A percentile compares a stretch with the other conserved stretches of the same genome.
These are phyloP conservation scores for Microbotryum saponariae DNA, from an alignment of 1,284 basidiomycete species.

Conservation along the genomic window DNA sequence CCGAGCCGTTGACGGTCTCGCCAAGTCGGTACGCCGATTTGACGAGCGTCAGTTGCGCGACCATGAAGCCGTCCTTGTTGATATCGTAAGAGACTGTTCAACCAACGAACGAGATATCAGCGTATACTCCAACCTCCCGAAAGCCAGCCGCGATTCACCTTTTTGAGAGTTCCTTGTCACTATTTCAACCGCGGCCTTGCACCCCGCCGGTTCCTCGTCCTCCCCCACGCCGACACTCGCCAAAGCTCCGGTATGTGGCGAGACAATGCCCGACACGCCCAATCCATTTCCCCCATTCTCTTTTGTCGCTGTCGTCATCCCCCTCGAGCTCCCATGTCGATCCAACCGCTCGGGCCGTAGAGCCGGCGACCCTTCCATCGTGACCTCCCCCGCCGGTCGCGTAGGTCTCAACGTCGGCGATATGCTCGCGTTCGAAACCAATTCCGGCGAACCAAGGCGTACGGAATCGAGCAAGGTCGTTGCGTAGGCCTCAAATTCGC, in stretches of 20 bases:
- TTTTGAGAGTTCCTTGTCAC: conserved; percentile 80
- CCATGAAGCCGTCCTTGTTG: conserved; percentile 75
- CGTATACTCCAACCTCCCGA: background rate
- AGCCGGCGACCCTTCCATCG: conserved; percentile 19
- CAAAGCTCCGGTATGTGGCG: background rate
- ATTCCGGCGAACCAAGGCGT: conserved; percentile 17
- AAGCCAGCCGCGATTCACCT: conserved; percentile 47
- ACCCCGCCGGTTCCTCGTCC: conserved; percentile 54
- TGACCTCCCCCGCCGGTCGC: background rate
- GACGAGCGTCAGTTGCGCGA: conserved; percentile 80
- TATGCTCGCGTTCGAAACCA: conserved; percentile 12
- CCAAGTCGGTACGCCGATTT: conserved; percentile 82
- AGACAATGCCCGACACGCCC: no score
- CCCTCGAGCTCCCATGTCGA: conserved; percentile 12
- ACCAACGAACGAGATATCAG: background rate
- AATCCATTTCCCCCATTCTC: background rate
- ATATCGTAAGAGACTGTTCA: conserved; percentile 80
- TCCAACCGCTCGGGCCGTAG: conserved; percentile 18
- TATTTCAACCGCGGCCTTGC: conserved; percentile 82
- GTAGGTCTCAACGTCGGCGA: conserved; percentile 11
- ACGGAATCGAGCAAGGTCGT: conserved; percentile 27
- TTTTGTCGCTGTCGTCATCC: no score
- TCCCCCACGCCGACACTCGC: conserved; percentile 41
- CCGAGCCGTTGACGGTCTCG: conserved; percentile 76
- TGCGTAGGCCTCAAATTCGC: conserved; percentile 29